Evolutionary conservation across 805 yeast species (phyloP).

Genomic region (Schizosaccharomyces cryophilus): DNA sequence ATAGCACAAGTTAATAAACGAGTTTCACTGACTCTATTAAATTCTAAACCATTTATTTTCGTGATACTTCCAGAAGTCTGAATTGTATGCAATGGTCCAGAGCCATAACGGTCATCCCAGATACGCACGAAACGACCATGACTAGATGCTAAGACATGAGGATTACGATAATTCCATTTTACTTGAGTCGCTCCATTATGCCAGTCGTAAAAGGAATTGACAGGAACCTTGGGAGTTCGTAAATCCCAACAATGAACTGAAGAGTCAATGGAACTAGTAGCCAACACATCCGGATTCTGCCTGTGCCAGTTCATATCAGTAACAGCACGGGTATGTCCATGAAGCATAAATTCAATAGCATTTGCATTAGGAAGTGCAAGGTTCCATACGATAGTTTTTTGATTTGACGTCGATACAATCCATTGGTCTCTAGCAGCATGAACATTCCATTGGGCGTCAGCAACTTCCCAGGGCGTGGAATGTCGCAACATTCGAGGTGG

Average conservation of each 20-base stretch:
- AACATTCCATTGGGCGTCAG: slow-evolving; percentile 97
- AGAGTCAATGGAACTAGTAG: slow-evolving; percentile 84
- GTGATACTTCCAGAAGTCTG: slow-evolving; percentile 44
- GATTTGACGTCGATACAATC: slow-evolving; percentile 86
- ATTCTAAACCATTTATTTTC: slow-evolving; percentile 74
- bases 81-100: slow-evolving; percentile 41
- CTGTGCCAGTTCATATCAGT: slow-evolving; percentile 91
- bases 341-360: slow-evolving; percentile 71
- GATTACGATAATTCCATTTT: slow-evolving; percentile 65
- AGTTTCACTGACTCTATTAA: slow-evolving; percentile 33
- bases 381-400: slow-evolving; percentile 89
- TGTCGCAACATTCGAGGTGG: slow-evolving; percentile 89
- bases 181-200: slow-evolving; percentile 85
- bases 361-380: slow-evolving; percentile 40
- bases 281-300: slow-evolving; percentile 57
- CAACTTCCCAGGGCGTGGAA: slow-evolving; percentile 90
- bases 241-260: slow-evolving; percentile 78
- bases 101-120: slow-evolving; percentile 78
- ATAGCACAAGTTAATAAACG: slow-evolving; percentile 62
- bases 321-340: slow-evolving; percentile 77
- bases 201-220: slow-evolving; percentile 74
- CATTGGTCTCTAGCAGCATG: slow-evolving; percentile 64
- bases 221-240: slow-evolving; percentile 48
- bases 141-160: slow-evolving; percentile 57
- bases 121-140: slow-evolving; percentile 60